Conservation (phyloP, 2,329 filamentous ascomycete species). For the Didymella keratinophila region DNA sequence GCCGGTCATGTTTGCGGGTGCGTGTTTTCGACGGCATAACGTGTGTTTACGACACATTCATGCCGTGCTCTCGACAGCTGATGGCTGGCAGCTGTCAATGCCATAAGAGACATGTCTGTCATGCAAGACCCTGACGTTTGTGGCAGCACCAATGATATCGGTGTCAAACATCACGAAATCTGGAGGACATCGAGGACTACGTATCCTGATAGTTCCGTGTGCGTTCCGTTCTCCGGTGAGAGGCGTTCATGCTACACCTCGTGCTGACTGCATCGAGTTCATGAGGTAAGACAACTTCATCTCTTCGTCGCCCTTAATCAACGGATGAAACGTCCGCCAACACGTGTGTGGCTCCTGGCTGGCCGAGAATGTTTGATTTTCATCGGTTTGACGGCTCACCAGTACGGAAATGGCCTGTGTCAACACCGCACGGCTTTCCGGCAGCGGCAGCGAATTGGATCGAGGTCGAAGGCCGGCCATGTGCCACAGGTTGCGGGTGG, state of each 20-base stretch:
- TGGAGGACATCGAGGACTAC: slow-evolving; percentile 2
- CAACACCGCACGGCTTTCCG: slow-evolving; percentile 15
- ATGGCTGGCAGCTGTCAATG: slow-evolving; percentile 16
- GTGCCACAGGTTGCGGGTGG: slow-evolving; percentile 22
- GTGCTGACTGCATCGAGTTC: slow-evolving; percentile 15
- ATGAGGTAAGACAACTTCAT: slow-evolving; percentile 8
- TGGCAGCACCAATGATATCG: slow-evolving; percentile 4
- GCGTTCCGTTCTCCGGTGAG: not conserved
- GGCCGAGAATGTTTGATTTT: slow-evolving; percentile 11
- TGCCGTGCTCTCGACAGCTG: slow-evolving; percentile 17
- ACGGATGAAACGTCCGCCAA: slow-evolving; percentile 16
- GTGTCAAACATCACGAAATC: not conserved
- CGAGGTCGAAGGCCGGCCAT: slow-evolving; percentile 13
- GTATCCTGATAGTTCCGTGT: slow-evolving; percentile 1
- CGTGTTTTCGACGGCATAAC: slow-evolving; percentile 12
- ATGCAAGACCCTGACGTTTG: slow-evolving; percentile 10
- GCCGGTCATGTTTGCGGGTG: not conserved
- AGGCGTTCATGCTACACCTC: slow-evolving; percentile 13
- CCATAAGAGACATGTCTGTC: slow-evolving; percentile 10
- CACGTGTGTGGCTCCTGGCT: slow-evolving; percentile 9
- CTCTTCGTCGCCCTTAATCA: slow-evolving; percentile 16
- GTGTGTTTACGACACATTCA: slow-evolving; percentile 12
- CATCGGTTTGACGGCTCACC: slow-evolving; percentile 8
- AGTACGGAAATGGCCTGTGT: slow-evolving; percentile 14
- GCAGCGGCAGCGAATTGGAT: slow-evolving; percentile 15